Conservation (phyloP, 768 basidiomycete species). For the Serendipita vermifera region DNA sequence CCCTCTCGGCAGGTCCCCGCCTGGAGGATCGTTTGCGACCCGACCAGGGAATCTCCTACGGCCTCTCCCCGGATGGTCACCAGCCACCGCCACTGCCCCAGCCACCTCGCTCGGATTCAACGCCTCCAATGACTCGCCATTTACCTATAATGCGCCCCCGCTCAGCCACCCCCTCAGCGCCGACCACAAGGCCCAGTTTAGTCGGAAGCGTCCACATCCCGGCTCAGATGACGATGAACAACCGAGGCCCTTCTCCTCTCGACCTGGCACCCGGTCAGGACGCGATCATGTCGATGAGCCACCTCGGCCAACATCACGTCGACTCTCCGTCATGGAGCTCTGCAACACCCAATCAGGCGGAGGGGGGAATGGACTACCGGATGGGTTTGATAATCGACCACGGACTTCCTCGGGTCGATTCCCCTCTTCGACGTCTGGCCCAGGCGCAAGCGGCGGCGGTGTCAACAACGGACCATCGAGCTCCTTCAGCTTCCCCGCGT, state of each 20-base stretch:
- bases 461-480: slow-evolving; percentile 4
- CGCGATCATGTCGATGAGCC: slow-evolving; percentile 19
- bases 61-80: slow-evolving; percentile 19
- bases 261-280: slow-evolving; percentile 14
- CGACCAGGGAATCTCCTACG: slow-evolving; percentile 19
- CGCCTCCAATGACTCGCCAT: slow-evolving; percentile 34
- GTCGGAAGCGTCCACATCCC: slow-evolving; percentile 10
- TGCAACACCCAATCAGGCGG: slow-evolving; percentile 35
- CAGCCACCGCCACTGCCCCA: neutral
- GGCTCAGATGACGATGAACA: neutral
- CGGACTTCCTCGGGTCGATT: slow-evolving; percentile 9
- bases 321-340: slow-evolving; percentile 78
- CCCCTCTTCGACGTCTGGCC: neutral
- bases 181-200: neutral
- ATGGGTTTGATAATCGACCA: slow-evolving; percentile 4
- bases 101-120: slow-evolving; percentile 1
- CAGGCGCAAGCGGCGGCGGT: neutral
- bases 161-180: slow-evolving; percentile 25
- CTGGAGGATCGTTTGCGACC: slow-evolving; percentile 4
- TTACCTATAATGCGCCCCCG: slow-evolving; percentile 64
- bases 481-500: slow-evolving; percentile 10
- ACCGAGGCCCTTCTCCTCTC: slow-evolving; percentile 18
- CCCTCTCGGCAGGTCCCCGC: slow-evolving; percentile 6
- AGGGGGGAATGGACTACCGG: slow-evolving; percentile 6
- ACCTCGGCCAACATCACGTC: slow-evolving; percentile 63